phyloP scores from a whole-genome alignment of 495 filamentous ascomycete species.

The Monascus purpureus region DNA sequence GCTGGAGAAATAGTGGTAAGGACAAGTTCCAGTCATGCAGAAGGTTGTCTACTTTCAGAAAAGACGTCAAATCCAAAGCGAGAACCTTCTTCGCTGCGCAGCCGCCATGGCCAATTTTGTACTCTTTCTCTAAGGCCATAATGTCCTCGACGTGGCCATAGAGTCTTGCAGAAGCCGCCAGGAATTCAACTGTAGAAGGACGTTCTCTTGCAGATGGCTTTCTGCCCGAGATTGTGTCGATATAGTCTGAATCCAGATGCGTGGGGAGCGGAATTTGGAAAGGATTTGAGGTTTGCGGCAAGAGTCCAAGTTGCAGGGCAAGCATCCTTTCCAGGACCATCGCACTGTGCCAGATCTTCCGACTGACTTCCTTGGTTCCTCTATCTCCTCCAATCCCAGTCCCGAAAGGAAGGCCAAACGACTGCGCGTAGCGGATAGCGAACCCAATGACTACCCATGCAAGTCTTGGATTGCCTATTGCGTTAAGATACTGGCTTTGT shows the following conservation, averaged over 20 bases:
- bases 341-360: constrained; percentile 8
- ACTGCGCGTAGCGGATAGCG: constrained; percentile 4
- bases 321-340: constrained; percentile 6
- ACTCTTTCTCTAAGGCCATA: constrained; percentile 4
- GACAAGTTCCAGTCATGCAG: constrained; percentile 2
- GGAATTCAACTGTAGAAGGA: constrained; percentile 2
- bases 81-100: constrained; percentile 7
- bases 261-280: constrained; percentile 4
- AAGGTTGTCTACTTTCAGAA: constrained; percentile 4
- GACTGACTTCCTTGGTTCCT: constrained; percentile 2
- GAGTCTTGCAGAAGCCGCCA: constrained; percentile 3
- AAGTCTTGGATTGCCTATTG: constrained; percentile 4
- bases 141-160: constrained; percentile 7
- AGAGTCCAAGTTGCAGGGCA: constrained; percentile 5
- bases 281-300: constrained; percentile 1
- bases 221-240: constrained; percentile 3
- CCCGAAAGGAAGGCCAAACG: constrained; percentile 1
- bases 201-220: constrained; percentile 1
- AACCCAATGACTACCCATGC: constrained; percentile 5
- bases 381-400: neutral
- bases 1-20: constrained; percentile 3
- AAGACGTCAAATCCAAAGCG: constrained; percentile 1
- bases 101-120: constrained; percentile 1
- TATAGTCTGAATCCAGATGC: constrained; percentile 5
- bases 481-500: constrained; percentile 9